Evolutionary conservation across 176 grass and related monocot species (phyloP), one percentile per base, ranked within the genome.

Genomic region (Paspalum vaginatum): DNA sequence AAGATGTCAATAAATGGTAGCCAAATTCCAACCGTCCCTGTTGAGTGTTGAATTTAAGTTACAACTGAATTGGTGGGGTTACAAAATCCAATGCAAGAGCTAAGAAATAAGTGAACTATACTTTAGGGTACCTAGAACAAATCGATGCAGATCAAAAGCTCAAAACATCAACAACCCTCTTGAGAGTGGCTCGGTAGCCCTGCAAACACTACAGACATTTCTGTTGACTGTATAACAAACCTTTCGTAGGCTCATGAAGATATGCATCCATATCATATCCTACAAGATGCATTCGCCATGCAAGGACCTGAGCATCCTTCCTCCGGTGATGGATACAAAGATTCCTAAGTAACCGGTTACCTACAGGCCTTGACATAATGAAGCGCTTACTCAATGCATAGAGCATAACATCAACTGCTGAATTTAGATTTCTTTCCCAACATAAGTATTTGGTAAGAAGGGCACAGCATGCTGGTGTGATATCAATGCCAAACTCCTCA

Each of bases 201-300:
- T 85, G 77, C 48, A 61, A 72, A 85, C 63, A 81, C 71, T 64
- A 81, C 47, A 77, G 82, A 50, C 59, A 70, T 76, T 85, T 85
- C 87, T 89, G 85, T 32, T 81, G 25, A 81, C 64, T 72, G 82
- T 89, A 85, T 85, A 98, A 77, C 61, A 95, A 55, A 68, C 16
- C 55, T 85, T 98, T 93, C 22, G 92, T 98, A 72, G 81, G 76
- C 66, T 77, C 68, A 68, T 61, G 82, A 65, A 98, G 87, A 93
- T 95, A 98, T 70, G 45, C 76, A 86, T 95, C 90, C 90, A 98
- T 93, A 87, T 98, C 76, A 72, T 94, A 98, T 66, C 96, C 96
- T 24, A 85, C 81, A 81, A 95, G 86, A 84, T 87, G 88, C 75
- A 98, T 92, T 92, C 88, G 87, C 82, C 88, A 86, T 49, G 85